Conservation (phyloP, 2,329 filamentous ascomycete genomes). For the Ophiostoma sp. region DNA sequence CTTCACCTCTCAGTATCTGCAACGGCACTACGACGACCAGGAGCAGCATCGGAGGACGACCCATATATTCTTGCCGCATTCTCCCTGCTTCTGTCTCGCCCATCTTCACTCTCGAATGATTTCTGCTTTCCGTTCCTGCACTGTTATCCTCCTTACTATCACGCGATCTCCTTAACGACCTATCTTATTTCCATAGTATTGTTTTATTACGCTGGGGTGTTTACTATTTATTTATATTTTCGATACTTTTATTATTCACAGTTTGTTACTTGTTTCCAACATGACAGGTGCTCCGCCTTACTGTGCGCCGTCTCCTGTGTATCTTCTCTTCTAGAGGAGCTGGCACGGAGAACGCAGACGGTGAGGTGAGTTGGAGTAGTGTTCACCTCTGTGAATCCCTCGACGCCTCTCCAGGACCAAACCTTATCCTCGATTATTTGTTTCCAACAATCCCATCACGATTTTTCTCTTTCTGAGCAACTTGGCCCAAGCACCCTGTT, state of each 20-base stretch:
- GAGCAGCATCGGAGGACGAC: neutral
- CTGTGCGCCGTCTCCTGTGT: neutral
- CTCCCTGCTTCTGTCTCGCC: neutral
- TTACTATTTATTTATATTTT: constrained; percentile 6
- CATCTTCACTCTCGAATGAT: constrained; percentile 10
- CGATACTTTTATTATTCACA: neutral
- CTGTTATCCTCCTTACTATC: neutral
- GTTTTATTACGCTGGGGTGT: constrained; percentile 10
- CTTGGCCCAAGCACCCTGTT: no score
- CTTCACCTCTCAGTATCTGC: neutral
- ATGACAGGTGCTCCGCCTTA: neutral
- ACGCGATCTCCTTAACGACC: neutral
- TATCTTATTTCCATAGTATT: neutral
- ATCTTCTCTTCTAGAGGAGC: neutral
- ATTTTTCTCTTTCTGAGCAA: constrained; percentile 8
- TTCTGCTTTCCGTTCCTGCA: constrained; percentile 1
- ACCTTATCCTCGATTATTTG: neutral
- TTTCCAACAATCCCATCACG: neutral
- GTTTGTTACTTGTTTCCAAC: neutral
- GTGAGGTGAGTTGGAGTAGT: neutral
- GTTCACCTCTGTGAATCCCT: neutral
- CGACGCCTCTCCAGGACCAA: neutral
- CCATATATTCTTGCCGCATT: neutral
- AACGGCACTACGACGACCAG: neutral
- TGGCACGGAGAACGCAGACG: no score